Evolutionary conservation across 2,329 filamentous ascomycete genomes (phyloP).

Genomic region (Chrysoporthe deuterocubensis): DNA sequence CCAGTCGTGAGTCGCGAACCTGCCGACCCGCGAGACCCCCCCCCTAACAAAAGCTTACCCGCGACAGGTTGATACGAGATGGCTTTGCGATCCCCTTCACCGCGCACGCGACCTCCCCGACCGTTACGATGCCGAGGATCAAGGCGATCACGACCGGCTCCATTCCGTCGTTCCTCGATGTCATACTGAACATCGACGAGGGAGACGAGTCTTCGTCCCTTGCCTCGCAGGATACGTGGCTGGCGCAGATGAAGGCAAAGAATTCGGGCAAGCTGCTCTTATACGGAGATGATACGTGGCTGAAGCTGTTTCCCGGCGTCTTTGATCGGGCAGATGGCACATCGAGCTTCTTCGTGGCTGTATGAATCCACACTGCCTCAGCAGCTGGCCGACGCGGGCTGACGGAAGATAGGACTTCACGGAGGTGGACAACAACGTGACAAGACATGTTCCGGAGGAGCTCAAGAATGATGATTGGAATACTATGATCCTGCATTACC

Average conservation of each 20-base stretch:
- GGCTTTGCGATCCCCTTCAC: conserved; percentile 91
- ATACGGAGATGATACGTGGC: conserved; percentile 98
- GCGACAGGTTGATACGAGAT: conserved; percentile 74
- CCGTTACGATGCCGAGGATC: conserved; percentile 96
- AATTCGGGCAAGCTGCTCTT: conserved; percentile 78
- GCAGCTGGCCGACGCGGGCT: conserved; percentile 26
- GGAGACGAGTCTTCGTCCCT: conserved; percentile 89
- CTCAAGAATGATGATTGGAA: conserved; percentile 83
- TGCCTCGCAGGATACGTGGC: conserved; percentile 90
- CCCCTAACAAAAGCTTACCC: conserved; percentile 6
- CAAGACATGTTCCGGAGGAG: conserved; percentile 81
- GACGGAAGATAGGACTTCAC: conserved; percentile 77
- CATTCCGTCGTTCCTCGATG: conserved; percentile 96
- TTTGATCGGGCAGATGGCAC: conserved; percentile 91
- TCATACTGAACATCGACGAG: conserved; percentile 95
- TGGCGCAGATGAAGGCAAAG: conserved; percentile 85
- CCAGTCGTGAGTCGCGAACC: conserved; percentile 69
- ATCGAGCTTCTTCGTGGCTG: conserved; percentile 96
- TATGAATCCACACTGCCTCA: conserved; percentile 48
- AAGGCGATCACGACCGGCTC: conserved; percentile 98
- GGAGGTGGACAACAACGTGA: conserved; percentile 97
- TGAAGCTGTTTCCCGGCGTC: conserved; percentile 90
- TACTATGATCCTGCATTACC: conserved; percentile 91
- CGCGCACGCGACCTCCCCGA: conserved; percentile 93
- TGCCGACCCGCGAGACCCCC: neutral